Evolutionary conservation across 108 stramenopile species (phyloP), one percentile per base, ranked within the genome.

Genomic region (Pseudonitzschia delicatissima): DNA sequence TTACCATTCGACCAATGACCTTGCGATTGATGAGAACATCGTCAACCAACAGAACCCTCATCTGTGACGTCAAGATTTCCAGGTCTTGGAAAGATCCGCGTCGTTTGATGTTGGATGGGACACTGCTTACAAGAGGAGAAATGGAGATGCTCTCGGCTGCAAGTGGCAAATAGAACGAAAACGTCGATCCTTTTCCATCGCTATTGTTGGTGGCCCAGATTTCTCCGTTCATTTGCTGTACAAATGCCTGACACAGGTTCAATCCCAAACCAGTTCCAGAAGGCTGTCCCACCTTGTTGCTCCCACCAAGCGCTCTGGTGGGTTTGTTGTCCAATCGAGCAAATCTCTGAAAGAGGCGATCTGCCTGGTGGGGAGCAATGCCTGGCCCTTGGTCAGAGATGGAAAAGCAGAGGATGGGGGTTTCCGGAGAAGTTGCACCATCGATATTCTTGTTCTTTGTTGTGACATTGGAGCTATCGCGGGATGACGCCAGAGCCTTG

Each of bases 161-260:
- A 6, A 55, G 49, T 2, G 52, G 66, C 53, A 67, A 55, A 40
- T 25, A 67, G 27, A 67, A 67, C 23, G 52, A 55, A 47, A 67
- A 67, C 4, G 52, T 45, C 21, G 52, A 29, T 13, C 66, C 66
- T n/a, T 18, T 37, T 55, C 53, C 53, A 25, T 29, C 35, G 3
- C 49, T 28, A 36, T 67, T 67, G 53, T 67, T 67, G 18, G 27
- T 57, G 52, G 51, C 66, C 66, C 66, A 67, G 23, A 67, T 55
- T 15, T 37, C 51, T 7, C 66, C 66, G 2, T 67, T 57, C 66
- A 67, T 67, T 57, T 34, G 29, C n/a, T 67, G 34, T 33, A 67
- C 31, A 17, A 67, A 67, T 26, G 33, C 15, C 36, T 35, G 21
- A 57, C 66, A 67, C 53, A 67, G 21, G 40, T 67, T 67, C 66